These are phyloP conservation scores for Naganishia cerealis DNA, from an alignment of 1,284 basidiomycete genomes.

Conservation along the genomic window DNA sequence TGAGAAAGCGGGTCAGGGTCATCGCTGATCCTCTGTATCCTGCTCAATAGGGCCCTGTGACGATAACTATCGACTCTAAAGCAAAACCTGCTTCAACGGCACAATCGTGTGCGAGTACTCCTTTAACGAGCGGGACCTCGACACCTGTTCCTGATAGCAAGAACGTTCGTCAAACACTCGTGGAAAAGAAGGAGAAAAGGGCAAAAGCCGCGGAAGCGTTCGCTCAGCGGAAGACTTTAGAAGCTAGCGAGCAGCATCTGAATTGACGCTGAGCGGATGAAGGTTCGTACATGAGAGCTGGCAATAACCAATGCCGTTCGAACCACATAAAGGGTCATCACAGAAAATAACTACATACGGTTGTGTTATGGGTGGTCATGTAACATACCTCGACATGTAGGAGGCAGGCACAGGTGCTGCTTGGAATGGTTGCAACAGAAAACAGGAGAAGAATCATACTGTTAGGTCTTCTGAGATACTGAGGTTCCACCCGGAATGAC, in stretches of 20 bases:
- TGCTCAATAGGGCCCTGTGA: slow-evolving; percentile 69
- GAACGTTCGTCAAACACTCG: slow-evolving; percentile 6
- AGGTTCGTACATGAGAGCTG: neutral
- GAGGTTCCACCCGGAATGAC: too few species aligned
- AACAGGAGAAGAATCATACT: too few species aligned
- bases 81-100: slow-evolving; percentile 36
- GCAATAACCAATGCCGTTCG: neutral
- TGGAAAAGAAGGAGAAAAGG: slow-evolving; percentile 24
- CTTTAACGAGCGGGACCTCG: slow-evolving; percentile 33
- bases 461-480: too few species aligned
- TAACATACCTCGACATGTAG: neutral
- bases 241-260: neutral
- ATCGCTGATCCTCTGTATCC: slow-evolving; percentile 20
- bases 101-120: slow-evolving; percentile 40
- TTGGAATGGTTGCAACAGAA: too few species aligned
- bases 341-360: neutral
- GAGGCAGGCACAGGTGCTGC: too few species aligned
- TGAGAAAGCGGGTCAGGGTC: slow-evolving; percentile 20
- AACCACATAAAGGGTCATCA: too few species aligned
- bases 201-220: slow-evolving; percentile 14
- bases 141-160: neutral
- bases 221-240: neutral
- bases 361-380: neutral
- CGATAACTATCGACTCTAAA: slow-evolving; percentile 67
- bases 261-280: neutral